These are phyloP conservation scores for Rhododendron williamsianum DNA, from an alignment of 148 eudicot genomes.

Conservation along the genomic window DNA sequence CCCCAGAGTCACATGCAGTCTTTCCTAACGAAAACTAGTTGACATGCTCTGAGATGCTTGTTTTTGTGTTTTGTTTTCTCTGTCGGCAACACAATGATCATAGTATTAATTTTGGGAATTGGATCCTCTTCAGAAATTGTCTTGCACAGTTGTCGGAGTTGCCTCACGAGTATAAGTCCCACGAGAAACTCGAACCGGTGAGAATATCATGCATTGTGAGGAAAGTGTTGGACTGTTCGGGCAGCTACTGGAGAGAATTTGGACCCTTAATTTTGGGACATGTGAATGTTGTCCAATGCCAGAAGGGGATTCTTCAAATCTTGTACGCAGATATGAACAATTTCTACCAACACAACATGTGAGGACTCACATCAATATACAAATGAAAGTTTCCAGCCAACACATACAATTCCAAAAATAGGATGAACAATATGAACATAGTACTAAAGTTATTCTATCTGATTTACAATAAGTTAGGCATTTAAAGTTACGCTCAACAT, in stretches of 20 bases:
- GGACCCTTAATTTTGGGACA: background rate
- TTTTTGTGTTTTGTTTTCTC: background rate
- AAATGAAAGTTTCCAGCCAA: background rate
- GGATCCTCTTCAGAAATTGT: background rate
- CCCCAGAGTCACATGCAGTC: background rate
- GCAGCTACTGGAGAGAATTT: background rate
- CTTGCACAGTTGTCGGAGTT: no score
- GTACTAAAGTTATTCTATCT: background rate
- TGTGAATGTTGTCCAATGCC: background rate
- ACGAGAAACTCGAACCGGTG: background rate
- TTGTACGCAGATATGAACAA: background rate
- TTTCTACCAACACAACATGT: background rate
- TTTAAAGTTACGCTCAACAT: background rate
- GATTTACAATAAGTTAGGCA: background rate
- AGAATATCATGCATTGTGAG: background rate
- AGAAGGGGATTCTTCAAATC: background rate
- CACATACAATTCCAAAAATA: background rate
- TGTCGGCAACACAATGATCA: background rate
- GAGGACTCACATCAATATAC: background rate
- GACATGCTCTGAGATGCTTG: background rate
- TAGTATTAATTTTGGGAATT: background rate
- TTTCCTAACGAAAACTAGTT: background rate
- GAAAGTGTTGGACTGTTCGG: no score
- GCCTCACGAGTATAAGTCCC: background rate
- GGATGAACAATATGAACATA: background rate